These are phyloP conservation scores for Zygosaccharomyces kombuchaensis DNA, from an alignment of 805 yeast species.

Conservation along the genomic window DNA sequence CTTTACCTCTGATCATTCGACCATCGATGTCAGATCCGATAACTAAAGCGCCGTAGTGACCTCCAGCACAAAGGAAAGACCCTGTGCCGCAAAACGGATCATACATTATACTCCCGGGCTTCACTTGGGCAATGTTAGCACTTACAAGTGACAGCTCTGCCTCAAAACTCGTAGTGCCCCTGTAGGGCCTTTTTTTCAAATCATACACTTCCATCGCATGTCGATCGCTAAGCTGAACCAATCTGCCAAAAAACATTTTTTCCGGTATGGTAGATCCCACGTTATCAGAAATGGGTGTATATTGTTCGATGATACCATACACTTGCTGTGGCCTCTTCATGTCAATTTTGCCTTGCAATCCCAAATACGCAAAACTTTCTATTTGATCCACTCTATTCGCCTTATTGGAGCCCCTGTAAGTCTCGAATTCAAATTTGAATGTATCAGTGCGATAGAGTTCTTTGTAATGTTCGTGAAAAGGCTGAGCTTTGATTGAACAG, in stretches of 20 bases:
- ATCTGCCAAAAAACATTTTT: slow-evolving; percentile 70
- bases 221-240: slow-evolving; percentile 59
- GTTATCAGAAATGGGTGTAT: slow-evolving; percentile 44
- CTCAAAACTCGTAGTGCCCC: slow-evolving; percentile 96
- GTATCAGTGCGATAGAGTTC: slow-evolving; percentile 40
- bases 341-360: slow-evolving; percentile 69
- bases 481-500: slow-evolving; percentile 35
- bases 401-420: slow-evolving; percentile 64
- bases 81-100: slow-evolving; percentile 99
- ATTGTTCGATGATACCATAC: slow-evolving; percentile 74
- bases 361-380: slow-evolving; percentile 66
- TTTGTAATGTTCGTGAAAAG: slow-evolving; percentile 19
- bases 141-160: slow-evolving; percentile 86
- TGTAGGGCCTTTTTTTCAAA: slow-evolving; percentile 74
- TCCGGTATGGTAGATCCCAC: slow-evolving; percentile 47
- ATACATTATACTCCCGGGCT: slow-evolving; percentile 60
- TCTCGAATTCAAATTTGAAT: slow-evolving; percentile 80
- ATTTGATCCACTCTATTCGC: slow-evolving; percentile 51
- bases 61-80: slow-evolving; percentile 84
- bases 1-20: slow-evolving; percentile 65
- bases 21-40: slow-evolving; percentile 92
- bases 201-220: slow-evolving; percentile 71
- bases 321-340: slow-evolving; percentile 71
- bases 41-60: slow-evolving; percentile 73
- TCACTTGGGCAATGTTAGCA: slow-evolving; percentile 79